phyloP scores from a whole-genome alignment of 306 rosid species.

The Cicer cuneatum region DNA sequence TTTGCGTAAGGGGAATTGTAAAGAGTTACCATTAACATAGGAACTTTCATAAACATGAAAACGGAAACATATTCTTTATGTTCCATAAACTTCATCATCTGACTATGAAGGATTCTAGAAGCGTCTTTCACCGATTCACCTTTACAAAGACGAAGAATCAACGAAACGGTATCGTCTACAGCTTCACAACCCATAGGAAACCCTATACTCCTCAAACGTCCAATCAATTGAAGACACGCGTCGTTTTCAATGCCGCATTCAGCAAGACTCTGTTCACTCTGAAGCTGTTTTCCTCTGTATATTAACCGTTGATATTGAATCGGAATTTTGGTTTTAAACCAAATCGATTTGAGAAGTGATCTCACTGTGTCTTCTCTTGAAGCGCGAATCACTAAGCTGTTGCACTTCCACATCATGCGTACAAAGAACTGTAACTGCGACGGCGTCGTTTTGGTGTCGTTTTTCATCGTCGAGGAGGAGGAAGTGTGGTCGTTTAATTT shows the following conservation, averaged over 20 bases:
- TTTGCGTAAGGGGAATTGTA: slow-evolving; percentile 48
- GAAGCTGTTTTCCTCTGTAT: slow-evolving; percentile 69
- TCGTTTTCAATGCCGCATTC: slow-evolving; percentile 73
- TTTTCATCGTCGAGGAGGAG: slow-evolving; percentile 32
- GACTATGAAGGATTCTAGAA: slow-evolving; percentile 20
- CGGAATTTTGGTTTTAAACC: slow-evolving; percentile 55
- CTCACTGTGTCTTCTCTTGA: slow-evolving; percentile 56
- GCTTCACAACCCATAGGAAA: slow-evolving; percentile 59
- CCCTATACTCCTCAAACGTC: slow-evolving; percentile 61
- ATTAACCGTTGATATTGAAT: slow-evolving; percentile 60
- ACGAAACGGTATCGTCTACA: slow-evolving; percentile 51
- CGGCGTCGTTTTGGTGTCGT: slow-evolving; percentile 30
- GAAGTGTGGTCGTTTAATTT: slow-evolving; percentile 64
- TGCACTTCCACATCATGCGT: slow-evolving; percentile 53
- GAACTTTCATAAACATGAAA: slow-evolving; percentile 57
- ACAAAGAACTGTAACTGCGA: slow-evolving; percentile 66
- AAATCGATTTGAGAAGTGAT: slow-evolving; percentile 56
- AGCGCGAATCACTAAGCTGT: slow-evolving; percentile 64
- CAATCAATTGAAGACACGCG: slow-evolving; percentile 64
- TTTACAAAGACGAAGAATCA: slow-evolving; percentile 52
- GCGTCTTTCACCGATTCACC: slow-evolving; percentile 45
- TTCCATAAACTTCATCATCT: slow-evolving; percentile 43
- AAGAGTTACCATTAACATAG: slow-evolving; percentile 59
- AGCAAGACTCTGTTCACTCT: slow-evolving; percentile 54
- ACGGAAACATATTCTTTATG: slow-evolving; percentile 42